Conservation (phyloP, 2,329 filamentous ascomycete genomes). For the Tolypocladium paradoxum region DNA sequence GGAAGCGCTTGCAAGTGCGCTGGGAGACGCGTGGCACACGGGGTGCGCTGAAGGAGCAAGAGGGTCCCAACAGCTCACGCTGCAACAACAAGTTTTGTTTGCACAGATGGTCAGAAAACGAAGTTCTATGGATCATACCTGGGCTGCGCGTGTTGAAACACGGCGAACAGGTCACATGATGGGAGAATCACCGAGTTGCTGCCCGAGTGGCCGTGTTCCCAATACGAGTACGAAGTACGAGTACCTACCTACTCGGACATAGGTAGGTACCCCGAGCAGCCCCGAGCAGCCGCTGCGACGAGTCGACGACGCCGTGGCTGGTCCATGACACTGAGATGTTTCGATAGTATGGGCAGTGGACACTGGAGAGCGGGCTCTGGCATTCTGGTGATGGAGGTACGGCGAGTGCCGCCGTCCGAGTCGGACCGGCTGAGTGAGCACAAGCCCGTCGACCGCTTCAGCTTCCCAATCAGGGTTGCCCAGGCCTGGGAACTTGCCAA, state of each 20-base stretch:
- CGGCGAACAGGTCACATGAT: not conserved
- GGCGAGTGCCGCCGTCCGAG: not conserved
- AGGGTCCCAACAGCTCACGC: too few species aligned
- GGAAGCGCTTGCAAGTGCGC: not conserved
- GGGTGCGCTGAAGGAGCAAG: too few species aligned
- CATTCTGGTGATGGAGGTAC: not conserved
- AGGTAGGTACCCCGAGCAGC: too few species aligned
- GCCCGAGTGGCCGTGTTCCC: too few species aligned
- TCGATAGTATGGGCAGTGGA: not conserved
- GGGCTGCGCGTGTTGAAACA: not conserved
- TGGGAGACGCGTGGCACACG: not conserved
- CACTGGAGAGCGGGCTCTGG: too few species aligned
- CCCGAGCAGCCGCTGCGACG: too few species aligned
- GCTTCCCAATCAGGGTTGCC: not conserved
- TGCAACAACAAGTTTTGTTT: not conserved
- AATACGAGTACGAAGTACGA: too few species aligned
- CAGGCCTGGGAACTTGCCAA: not conserved
- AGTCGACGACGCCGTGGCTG: not conserved
- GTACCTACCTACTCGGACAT: too few species aligned
- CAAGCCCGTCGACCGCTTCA: not conserved
- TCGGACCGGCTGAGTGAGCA: not conserved
- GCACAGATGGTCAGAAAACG: not conserved
- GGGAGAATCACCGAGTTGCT: not conserved
- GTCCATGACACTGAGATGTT: too few species aligned
- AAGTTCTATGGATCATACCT: not conserved